Conservation (phyloP, 1,284 basidiomycete species). For the Crepidotus sp. region DNA sequence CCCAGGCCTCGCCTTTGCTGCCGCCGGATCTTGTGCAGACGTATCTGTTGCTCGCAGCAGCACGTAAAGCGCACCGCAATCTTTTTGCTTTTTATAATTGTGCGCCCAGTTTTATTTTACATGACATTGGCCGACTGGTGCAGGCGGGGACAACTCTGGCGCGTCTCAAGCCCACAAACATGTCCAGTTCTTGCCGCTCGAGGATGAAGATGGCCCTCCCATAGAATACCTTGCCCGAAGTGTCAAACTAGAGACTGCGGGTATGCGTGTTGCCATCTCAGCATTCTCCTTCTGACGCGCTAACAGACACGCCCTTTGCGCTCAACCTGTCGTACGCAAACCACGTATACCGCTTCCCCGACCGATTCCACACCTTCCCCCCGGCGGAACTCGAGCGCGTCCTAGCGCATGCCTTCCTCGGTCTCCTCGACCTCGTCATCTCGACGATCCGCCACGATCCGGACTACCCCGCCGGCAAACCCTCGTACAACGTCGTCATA, state of each 20-base stretch:
- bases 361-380: conserved; percentile 36
- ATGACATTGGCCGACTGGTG: not conserved
- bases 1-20: conserved; percentile 70
- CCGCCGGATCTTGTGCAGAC: conserved; percentile 70
- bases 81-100: conserved; percentile 85
- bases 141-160: conserved; percentile 73
- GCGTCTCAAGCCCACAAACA: conserved; percentile 87
- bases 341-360: conserved; percentile 61
- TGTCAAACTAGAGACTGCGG: conserved; percentile 49
- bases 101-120: conserved; percentile 24
- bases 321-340: conserved; percentile 72
- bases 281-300: conserved; percentile 5
- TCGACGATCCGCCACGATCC: conserved; percentile 64
- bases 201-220: conserved; percentile 55
- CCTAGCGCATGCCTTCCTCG: conserved; percentile 60
- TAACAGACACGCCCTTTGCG: conserved; percentile 63
- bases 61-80: conserved; percentile 45
- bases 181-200: conserved; percentile 69
- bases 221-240: conserved; percentile 59
- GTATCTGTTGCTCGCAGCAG: conserved; percentile 64
- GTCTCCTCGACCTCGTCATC: conserved; percentile 70
- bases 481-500: conserved; percentile 78
- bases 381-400: conserved; percentile 42
- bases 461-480: conserved; percentile 48
- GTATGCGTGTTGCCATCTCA: conserved; percentile 27